These are phyloP conservation scores for Boletus subcaerulescens DNA, from an alignment of 768 basidiomycete species.

Conservation along the genomic window DNA sequence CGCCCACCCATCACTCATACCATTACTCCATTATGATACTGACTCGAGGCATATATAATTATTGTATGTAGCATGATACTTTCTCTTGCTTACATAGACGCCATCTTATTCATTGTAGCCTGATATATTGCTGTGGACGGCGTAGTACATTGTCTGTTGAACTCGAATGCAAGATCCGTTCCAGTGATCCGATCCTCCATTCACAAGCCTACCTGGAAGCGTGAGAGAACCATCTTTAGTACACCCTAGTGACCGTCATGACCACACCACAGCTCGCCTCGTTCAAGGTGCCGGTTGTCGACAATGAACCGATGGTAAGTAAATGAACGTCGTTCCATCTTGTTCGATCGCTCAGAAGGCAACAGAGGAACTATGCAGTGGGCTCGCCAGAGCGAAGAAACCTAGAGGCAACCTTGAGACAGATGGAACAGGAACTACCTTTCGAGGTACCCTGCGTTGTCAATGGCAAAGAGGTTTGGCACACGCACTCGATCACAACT, in stretches of 20 bases:
- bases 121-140: too few species aligned
- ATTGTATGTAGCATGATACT: not conserved
- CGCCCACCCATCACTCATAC: not conserved
- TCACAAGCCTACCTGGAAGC: not conserved
- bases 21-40: not conserved
- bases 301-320: slow-evolving; percentile 93
- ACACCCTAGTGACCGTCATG: slow-evolving; percentile 37
- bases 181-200: not conserved
- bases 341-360: not conserved
- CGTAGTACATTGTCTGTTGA: too few species aligned
- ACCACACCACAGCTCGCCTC: slow-evolving; percentile 72
- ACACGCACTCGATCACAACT: not conserved
- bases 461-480: slow-evolving; percentile 78
- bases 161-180: slow-evolving; percentile 16
- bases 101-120: too few species aligned
- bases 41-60: too few species aligned
- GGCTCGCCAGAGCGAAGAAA: slow-evolving; percentile 75
- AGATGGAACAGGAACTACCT: slow-evolving; percentile 82
- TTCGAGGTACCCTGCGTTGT: slow-evolving; percentile 93
- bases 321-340: not conserved
- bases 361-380: slow-evolving; percentile 70
- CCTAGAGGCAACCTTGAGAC: slow-evolving; percentile 65
- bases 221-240: not conserved
- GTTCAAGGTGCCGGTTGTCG: slow-evolving; percentile 81
- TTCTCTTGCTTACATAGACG: not conserved